Base-by-base conservation (phyloP, 352 stramenopile genomes). In the Globisporangium camurandrum region DNA sequence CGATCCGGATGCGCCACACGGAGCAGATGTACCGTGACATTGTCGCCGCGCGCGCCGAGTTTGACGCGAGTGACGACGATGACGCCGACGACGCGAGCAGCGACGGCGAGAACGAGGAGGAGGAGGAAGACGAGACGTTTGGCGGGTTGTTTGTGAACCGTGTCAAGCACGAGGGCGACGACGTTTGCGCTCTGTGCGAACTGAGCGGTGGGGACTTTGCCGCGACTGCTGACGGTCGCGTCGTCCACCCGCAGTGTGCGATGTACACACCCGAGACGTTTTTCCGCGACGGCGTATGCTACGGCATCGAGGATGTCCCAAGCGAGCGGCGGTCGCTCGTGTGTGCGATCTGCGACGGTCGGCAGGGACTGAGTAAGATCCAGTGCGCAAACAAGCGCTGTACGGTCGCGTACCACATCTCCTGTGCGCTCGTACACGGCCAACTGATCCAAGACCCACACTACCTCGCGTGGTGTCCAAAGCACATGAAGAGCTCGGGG, bases 191-290 rank as follows among this genome's bases (percentile, higher is more conserved):
- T 2, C 53, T 92, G n/a, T 92, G 81, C 42, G 71, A 84, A 24
- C 58, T 92, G 22, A 86, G 69, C 27, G 81, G 81, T 27, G 81
- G 81, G 9, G 81, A 92, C 62, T 83, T 92, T 57, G 73, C 75
- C 10, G 68, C 69, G n/a, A 88, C 77, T 17, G 64, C 81, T n/a
- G 75, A 59, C 17, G 71, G 64, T 8, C 60, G 46, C 7, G 67
- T 89, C 6, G 81, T 87, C 4, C 81, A 92, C 38, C 77, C 77
- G 23, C 79, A 89, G 51, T 92, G 81, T 38, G 73, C 78, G 6
- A 83, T 92, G 74, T 92, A 86, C 59, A 92, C 81, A 2, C 81
- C 81, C 9, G 81, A 92, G 62, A 92, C 81, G 10, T 92, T 76
- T 37, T 89, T 92, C 50, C 77, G 84, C 52, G 59, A 85, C 39